Evolutionary conservation across 257 asterid genomes (phyloP), one percentile per base, ranked within the genome.

Genomic region (Solanum phureja): DNA sequence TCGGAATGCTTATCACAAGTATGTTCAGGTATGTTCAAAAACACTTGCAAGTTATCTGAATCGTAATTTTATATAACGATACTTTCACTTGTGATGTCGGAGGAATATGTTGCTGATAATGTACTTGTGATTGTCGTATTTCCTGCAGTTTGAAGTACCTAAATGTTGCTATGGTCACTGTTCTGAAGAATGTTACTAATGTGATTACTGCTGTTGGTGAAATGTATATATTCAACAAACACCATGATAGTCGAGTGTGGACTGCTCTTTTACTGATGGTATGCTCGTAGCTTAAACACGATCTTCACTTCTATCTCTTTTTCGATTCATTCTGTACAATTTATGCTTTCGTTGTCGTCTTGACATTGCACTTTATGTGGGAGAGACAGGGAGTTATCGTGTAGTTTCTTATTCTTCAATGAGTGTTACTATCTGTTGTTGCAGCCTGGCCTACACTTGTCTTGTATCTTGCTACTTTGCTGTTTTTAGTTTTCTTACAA

Each of bases 151-250:
- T 96, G 87, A 93, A 92, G 87, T 94, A 96, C 93, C 94, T 96
- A 82, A 96, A 96, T 40, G 98, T 96, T 73, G 98, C 99, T 83
- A 96, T 96, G 99, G 98, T 95, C 83, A 96, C 99, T 29, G 97
- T 95, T 93, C 92, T 96, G 91, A 96, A 96, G 98, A 96, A 96
- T 87, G 96, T 94, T 60, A 96, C 99, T 79, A 96, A 96, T 90
- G 99, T 96, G 92, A 95, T 96, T 10, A 96, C 99, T 82, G 99
- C 99, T 87, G 93, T 95, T 83, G 99, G 99, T 85, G 99, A 96
- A 91, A 96, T 96, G 95, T 94, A 96, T 93, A 75, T 96, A 49
- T 95, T 96, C 93, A 93, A 89, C 93, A 95, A 93, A 95, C 98
- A 91, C 87, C 99, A 96, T 82, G 98, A 92, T 75, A 95, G 90